Evolutionary conservation across 2,329 filamentous ascomycete genomes (phyloP), one percentile per base, ranked within the genome.

Genomic region (Camptophora hylomeconis): DNA sequence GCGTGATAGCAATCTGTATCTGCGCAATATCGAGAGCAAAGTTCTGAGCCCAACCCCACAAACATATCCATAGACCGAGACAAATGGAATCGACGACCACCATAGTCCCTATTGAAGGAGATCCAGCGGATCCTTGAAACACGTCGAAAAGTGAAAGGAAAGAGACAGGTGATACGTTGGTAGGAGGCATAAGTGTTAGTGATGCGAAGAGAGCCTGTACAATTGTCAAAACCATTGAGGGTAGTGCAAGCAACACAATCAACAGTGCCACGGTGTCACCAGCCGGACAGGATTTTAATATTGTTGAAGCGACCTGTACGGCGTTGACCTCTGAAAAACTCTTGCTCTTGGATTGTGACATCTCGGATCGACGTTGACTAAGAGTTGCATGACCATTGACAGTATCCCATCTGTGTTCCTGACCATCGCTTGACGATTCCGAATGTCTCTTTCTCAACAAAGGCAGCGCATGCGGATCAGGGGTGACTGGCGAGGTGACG

Each of bases 241-340:
- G 86, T 7, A 94, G 73, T 52, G 92, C 86, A 57, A 94, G 80
- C 43, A 95, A 72, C 46, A 94, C 80, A 57, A 94, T 93, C 53
- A 95, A 74, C 48, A 95, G 93, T 51, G 87, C 84, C 57, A 94
- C 82, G 37, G 87, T 93, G 60, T 95, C 87, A 60, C 83, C 80
- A 50, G 93, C 74, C 30, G 87, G 87, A 47, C 86, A 87, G 29
- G 84, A 83, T 47, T 75, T 75, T 52, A 95, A 72, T 46, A 95
- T 87, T 31, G 84, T 93, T 44, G 81, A 71, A 39, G 80, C 78
- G 41, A 92, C 65, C 45, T 80, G 75, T 43, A 92, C 59, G 26
- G 80, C 73, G 35, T 79, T 79, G 31, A 74, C 73, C 44, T 75
- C 75, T 48, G 80, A 77, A 31, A 78, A 67, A 35, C 75, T 66